These are phyloP conservation scores for Bjerkandera adusta DNA, from an alignment of 1,284 basidiomycete genomes.

Conservation along the genomic window DNA sequence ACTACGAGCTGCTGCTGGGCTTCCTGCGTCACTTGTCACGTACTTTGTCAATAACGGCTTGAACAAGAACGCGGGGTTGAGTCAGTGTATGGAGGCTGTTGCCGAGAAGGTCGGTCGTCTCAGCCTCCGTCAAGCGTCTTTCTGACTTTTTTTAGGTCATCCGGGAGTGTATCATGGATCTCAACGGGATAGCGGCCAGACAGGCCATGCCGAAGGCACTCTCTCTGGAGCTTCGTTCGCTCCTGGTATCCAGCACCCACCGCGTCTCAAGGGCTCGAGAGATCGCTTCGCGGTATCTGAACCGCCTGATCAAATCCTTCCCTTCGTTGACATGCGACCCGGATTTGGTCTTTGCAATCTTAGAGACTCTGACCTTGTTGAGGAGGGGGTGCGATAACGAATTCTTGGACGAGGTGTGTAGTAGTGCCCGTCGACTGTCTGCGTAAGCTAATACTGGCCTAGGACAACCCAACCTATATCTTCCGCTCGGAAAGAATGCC, in stretches of 20 bases:
- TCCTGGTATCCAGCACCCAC: conserved; percentile 85
- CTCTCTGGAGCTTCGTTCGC: conserved; percentile 70
- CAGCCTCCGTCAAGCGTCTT: conserved; percentile 3
- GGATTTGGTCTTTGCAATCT: conserved; percentile 82
- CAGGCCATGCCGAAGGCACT: conserved; percentile 79
- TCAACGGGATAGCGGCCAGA: conserved; percentile 73
- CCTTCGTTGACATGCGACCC: conserved; percentile 94
- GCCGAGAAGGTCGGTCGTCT: conserved; percentile 70
- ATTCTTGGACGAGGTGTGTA: conserved; percentile 82
- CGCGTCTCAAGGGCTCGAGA: conserved; percentile 80
- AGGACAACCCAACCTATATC: conserved; percentile 89
- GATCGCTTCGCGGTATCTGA: conserved; percentile 80
- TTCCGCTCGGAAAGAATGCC: conserved; percentile 79
- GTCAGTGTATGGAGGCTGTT: conserved; percentile 80
- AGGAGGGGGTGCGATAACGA: conserved; percentile 90
- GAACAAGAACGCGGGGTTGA: conserved; percentile 68
- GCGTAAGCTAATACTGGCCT: conserved; percentile 6
- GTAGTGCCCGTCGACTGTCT: conserved; percentile 1
- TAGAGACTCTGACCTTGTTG: conserved; percentile 91
- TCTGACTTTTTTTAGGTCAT: conserved; percentile 53
- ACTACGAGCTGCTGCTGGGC: conserved; percentile 79
- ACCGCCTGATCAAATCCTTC: conserved; percentile 88
- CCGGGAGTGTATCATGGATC: conserved; percentile 64
- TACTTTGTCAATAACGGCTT: conserved; percentile 92
- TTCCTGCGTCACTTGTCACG: conserved; percentile 80